phyloP scores from a whole-genome alignment of 2,329 filamentous ascomycete genomes.

The Trichoderma lentiforme region DNA sequence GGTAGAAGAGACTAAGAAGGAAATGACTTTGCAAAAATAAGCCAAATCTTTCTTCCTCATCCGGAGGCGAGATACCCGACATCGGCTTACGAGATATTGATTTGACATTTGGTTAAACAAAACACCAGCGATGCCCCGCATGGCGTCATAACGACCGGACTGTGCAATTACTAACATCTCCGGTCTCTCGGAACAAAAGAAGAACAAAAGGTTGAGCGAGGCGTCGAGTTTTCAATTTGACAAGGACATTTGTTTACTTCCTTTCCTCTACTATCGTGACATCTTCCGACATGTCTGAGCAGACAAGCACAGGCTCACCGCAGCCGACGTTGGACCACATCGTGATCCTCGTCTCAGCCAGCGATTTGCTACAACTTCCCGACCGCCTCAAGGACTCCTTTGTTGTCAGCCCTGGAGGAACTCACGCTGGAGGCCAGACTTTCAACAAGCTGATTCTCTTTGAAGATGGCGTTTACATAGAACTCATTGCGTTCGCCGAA shows the following conservation, averaged over 20 bases:
- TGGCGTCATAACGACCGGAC: slow-evolving; percentile 1
- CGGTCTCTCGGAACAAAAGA: background rate
- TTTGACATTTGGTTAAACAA: background rate
- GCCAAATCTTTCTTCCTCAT: background rate
- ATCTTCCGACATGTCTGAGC: background rate
- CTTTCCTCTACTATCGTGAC: background rate
- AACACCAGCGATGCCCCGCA: slow-evolving; percentile 8
- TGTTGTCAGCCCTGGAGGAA: slow-evolving; percentile 57
- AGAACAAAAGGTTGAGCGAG: background rate
- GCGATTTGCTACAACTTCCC: slow-evolving; percentile 44
- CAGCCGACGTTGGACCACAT: slow-evolving; percentile 56
- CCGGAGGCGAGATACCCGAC: background rate
- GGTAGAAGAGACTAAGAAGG: background rate
- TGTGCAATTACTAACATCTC: background rate
- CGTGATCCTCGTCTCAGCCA: slow-evolving; percentile 55
- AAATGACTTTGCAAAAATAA: background rate
- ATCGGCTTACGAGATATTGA: background rate
- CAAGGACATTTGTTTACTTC: background rate
- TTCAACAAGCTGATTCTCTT: slow-evolving; percentile 63
- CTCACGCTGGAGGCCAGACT: slow-evolving; percentile 57
- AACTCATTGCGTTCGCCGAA: slow-evolving; percentile 61
- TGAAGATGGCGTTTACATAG: slow-evolving; percentile 62
- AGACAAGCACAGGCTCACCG: background rate
- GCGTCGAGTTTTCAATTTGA: background rate
- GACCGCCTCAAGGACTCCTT: slow-evolving; percentile 52